Conservation (phyloP, 129 eudicot species). For the Flaveria brownii region DNA sequence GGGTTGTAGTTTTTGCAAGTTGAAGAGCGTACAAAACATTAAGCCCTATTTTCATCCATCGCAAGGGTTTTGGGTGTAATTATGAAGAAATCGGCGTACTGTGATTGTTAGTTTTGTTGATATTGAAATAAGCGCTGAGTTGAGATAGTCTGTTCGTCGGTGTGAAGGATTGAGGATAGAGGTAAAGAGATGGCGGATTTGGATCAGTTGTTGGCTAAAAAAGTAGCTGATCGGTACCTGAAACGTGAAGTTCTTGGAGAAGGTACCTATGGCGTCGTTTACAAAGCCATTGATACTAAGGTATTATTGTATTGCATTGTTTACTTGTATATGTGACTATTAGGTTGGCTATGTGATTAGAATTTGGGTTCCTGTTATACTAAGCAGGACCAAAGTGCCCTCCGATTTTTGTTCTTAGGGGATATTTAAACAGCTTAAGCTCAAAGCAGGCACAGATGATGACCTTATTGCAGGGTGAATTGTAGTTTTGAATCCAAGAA, state of each 20-base stretch:
- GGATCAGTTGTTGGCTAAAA: conserved; percentile 53
- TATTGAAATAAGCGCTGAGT: neutral
- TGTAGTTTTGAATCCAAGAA: neutral
- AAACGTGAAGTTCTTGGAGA: conserved; percentile 94
- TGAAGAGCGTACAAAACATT: neutral
- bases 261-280: conserved; percentile 97
- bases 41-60: neutral
- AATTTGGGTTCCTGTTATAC: conserved; percentile 20
- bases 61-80: neutral
- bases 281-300: conserved; percentile 94
- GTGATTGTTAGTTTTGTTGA: conserved; percentile 6
- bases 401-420: neutral
- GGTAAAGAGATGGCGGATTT: conserved; percentile 50
- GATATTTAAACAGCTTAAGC: neutral
- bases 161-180: conserved; percentile 6
- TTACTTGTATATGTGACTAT: neutral
- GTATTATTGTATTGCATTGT: conserved; percentile 32
- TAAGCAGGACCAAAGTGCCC: neutral
- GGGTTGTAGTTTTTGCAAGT: conserved; percentile 8
- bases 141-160: conserved; percentile 10
- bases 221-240: conserved; percentile 84
- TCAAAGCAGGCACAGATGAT: neutral
- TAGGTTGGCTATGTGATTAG: neutral
- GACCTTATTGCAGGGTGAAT: neutral
- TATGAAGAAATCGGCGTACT: neutral